Evolutionary conservation across 1,139 yeast species (phyloP).

Genomic region (Pichia sp.): DNA sequence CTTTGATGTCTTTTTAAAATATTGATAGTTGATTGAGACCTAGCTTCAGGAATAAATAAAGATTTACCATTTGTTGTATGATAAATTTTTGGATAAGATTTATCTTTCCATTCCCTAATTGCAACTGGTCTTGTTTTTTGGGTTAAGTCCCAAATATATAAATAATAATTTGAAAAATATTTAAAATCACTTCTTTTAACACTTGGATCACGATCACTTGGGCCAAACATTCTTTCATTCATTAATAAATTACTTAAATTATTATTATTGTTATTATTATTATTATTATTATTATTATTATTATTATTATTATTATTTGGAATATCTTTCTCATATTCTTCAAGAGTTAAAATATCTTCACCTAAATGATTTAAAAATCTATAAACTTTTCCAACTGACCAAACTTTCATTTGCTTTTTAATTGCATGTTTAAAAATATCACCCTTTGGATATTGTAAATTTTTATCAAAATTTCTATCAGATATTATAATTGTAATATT

Average conservation of each 20-base stretch:
- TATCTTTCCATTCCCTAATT: conserved; percentile 68
- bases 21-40: conserved; percentile 21
- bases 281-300: conserved; percentile 1
- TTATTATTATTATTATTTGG: too few relatives aligned
- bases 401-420: conserved; percentile 62
- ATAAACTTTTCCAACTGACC: conserved; percentile 83
- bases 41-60: conserved; percentile 30
- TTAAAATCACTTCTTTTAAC: conserved; percentile 81
- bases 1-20: conserved; percentile 30
- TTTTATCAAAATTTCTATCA: conserved; percentile 40
- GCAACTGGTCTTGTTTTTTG: conserved; percentile 80
- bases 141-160: conserved; percentile 75
- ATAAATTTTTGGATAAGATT: conserved; percentile 38
- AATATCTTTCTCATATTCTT: too few relatives aligned
- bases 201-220: conserved; percentile 82
- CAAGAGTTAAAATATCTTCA: conserved; percentile 31
- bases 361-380: conserved; percentile 74
- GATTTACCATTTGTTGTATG: conserved; percentile 38
- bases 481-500: conserved; percentile 80
- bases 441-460: conserved; percentile 36
- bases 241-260: conserved; percentile 60
- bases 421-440: conserved; percentile 67
- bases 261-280: conserved; percentile 6
- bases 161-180: conserved; percentile 70
- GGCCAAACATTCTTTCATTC: conserved; percentile 81